These are phyloP conservation scores for Nidula niveotomentosa DNA, from an alignment of 1,284 basidiomycete species.

Conservation along the genomic window DNA sequence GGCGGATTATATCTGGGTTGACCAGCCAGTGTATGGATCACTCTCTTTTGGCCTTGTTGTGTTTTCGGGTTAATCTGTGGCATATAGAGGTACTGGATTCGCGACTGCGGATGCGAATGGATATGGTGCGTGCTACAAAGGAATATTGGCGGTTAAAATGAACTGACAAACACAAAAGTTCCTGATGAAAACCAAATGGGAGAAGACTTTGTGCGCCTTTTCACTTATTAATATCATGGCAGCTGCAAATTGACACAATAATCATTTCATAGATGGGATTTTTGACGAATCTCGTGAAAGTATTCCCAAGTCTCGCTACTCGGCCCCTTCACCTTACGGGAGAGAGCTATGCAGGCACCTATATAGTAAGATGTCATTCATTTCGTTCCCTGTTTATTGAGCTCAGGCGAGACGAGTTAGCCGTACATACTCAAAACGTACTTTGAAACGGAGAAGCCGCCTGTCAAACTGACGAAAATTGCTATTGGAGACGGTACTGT, in stretches of 20 bases:
- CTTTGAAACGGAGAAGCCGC: slow-evolving; percentile 59
- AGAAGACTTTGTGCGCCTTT: slow-evolving; percentile 58
- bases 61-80: slow-evolving; percentile 7
- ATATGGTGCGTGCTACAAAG: slow-evolving; percentile 40
- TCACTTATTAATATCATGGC: not conserved
- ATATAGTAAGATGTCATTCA: slow-evolving; percentile 43
- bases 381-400: not conserved
- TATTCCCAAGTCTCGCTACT: slow-evolving; percentile 60
- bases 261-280: slow-evolving; percentile 54
- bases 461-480: slow-evolving; percentile 65
- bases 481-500: slow-evolving; percentile 71
- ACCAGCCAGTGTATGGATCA: slow-evolving; percentile 64
- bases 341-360: slow-evolving; percentile 68
- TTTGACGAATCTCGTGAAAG: slow-evolving; percentile 60
- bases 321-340: slow-evolving; percentile 64
- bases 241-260: not conserved
- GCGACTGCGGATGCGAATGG: slow-evolving; percentile 62
- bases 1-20: slow-evolving; percentile 71
- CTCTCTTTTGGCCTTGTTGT: slow-evolving; percentile 1
- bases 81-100: slow-evolving; percentile 55
- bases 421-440: slow-evolving; percentile 75
- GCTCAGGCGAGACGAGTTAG: slow-evolving; percentile 26
- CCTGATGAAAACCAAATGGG: slow-evolving; percentile 68
- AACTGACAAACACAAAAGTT: slow-evolving; percentile 33
- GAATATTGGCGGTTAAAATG: not conserved